These are phyloP conservation scores for Rhytidiadelphus loreus DNA, from an alignment of 225 moss, liverwort and hornwort species.

Conservation along the genomic window DNA sequence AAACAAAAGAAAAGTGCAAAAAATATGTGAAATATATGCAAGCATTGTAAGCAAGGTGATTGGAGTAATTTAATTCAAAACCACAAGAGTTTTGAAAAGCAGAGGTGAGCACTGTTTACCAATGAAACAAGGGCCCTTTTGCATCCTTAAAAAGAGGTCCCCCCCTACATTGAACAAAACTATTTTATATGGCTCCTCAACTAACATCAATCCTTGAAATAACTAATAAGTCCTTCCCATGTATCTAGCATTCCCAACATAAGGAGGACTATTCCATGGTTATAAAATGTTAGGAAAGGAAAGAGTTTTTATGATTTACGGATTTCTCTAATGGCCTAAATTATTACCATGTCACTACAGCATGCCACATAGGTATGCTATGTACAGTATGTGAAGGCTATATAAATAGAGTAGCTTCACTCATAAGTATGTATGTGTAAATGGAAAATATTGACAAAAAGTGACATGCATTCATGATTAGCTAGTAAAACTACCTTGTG, in stretches of 20 bases:
- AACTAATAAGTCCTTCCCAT: accelerated
- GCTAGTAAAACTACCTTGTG: too few relatives aligned
- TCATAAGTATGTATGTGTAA: not conserved
- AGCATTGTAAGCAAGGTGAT: not conserved
- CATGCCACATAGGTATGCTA: not conserved
- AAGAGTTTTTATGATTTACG: accelerated
- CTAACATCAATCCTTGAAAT: not conserved
- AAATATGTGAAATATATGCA: not conserved
- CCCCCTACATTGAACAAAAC: accelerated
- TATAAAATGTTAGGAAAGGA: not conserved
- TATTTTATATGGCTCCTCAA: accelerated
- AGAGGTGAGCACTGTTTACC: not conserved
- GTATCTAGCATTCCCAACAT: not conserved
- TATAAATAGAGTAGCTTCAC: not conserved
- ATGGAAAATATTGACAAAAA: not conserved
- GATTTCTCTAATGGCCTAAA: not conserved
- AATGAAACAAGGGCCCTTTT: accelerated
- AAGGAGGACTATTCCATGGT: not conserved
- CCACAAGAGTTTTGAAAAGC: not conserved
- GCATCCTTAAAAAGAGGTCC: accelerated
- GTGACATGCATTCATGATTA: too few relatives aligned
- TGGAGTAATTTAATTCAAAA: not conserved
- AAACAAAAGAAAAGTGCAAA: not conserved
- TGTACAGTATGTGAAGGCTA: not conserved
- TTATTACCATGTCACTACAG: not conserved